These are phyloP conservation scores for Sicyos edulis DNA, from an alignment of 306 rosid species.

Conservation along the genomic window DNA sequence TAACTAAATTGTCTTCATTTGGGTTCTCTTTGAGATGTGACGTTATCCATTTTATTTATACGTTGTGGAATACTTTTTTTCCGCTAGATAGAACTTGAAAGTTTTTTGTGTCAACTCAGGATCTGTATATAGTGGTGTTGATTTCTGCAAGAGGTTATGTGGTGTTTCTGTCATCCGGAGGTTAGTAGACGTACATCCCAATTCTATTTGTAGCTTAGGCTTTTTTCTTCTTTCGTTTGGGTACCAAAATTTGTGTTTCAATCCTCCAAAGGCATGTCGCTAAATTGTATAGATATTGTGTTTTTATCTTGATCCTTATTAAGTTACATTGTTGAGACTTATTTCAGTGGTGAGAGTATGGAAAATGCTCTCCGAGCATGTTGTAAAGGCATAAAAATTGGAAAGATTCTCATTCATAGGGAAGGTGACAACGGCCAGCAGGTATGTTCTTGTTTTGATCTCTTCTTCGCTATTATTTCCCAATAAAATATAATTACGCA, in stretches of 20 bases:
- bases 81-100: background rate
- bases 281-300: background rate
- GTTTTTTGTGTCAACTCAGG: slow-evolving; percentile 40
- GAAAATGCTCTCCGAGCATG: slow-evolving; percentile 98
- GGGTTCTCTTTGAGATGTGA: background rate
- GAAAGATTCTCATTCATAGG: slow-evolving; percentile 97
- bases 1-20: background rate
- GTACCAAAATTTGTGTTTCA: background rate
- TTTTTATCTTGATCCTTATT: slow-evolving; percentile 9
- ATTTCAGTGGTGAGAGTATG: slow-evolving; percentile 95
- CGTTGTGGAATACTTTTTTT: background rate
- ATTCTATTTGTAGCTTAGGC: background rate
- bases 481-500: slow-evolving; percentile 4
- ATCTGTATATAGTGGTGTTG: slow-evolving; percentile 90
- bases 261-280: background rate
- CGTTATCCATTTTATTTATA: background rate
- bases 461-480: background rate
- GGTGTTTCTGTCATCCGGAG: slow-evolving; percentile 93
- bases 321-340: background rate
- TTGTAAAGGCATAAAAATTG: slow-evolving; percentile 98
- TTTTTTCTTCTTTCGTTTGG: background rate
- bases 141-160: slow-evolving; percentile 93
- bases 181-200: slow-evolving; percentile 41
- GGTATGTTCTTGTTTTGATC: slow-evolving; percentile 41
- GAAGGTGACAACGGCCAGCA: slow-evolving; percentile 99